Conservation (phyloP, 2,329 filamentous ascomycete genomes). For the Trichoderma sp. region DNA sequence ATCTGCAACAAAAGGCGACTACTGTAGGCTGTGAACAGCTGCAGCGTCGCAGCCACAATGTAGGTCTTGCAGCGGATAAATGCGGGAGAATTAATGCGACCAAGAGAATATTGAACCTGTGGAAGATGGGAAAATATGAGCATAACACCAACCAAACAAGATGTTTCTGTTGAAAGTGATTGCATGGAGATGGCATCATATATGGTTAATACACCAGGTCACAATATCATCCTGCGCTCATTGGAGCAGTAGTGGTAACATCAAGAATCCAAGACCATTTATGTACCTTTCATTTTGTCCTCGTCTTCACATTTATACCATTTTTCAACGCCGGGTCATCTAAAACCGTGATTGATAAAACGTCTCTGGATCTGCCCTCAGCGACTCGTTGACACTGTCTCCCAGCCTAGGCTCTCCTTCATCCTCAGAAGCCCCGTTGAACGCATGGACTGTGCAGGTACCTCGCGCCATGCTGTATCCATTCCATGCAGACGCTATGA, state of each 20-base stretch:
- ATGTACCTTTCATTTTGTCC: neutral
- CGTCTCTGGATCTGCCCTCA: slow-evolving; percentile 42
- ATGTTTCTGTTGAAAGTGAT: neutral
- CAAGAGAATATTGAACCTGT: neutral
- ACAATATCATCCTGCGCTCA: neutral
- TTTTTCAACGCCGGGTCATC: neutral
- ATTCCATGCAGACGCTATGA: slow-evolving; percentile 75
- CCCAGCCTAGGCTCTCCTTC: slow-evolving; percentile 63
- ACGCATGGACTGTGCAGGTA: slow-evolving; percentile 75
- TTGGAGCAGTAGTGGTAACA: neutral
- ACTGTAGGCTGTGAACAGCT: neutral
- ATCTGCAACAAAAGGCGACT: neutral
- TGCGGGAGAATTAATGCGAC: neutral
- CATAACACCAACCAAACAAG: neutral
- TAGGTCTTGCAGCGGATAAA: neutral
- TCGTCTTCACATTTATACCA: neutral
- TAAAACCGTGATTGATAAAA: slow-evolving; percentile 18
- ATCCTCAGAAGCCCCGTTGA: slow-evolving; percentile 63
- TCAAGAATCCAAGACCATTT: neutral
- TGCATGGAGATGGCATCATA: neutral
- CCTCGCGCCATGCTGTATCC: slow-evolving; percentile 70
- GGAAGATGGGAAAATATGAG: neutral
- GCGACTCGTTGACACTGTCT: slow-evolving; percentile 57
- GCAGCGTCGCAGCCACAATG: neutral
- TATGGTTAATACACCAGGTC: neutral